A percentile compares a stretch with the other conserved stretches of the same genome.
These are phyloP conservation scores for Dimocarpus longan DNA, from an alignment of 345 rosid species.

Conservation along the genomic window DNA sequence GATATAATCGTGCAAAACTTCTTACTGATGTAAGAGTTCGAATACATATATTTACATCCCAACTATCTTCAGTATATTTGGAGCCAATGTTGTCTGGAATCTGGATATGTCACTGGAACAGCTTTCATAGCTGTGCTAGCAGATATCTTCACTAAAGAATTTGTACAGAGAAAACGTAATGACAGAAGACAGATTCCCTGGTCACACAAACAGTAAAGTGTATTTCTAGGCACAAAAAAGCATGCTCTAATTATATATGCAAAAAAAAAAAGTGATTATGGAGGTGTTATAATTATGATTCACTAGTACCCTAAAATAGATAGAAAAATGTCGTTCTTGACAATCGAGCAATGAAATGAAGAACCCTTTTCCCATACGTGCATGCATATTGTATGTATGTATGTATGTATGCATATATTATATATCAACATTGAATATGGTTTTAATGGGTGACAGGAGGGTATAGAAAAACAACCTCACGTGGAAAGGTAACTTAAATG, in stretches of 20 bases:
- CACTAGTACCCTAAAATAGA: slow-evolving; percentile 9
- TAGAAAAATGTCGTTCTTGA: slow-evolving; percentile 24
- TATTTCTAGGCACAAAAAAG: background rate
- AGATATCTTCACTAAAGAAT: background rate
- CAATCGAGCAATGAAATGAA: slow-evolving; percentile 22
- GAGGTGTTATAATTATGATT: slow-evolving; percentile 5
- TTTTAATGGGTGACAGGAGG: slow-evolving; percentile 22
- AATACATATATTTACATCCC: background rate
- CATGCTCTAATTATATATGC: background rate
- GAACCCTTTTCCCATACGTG: slow-evolving; percentile 38
- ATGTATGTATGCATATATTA: background rate
- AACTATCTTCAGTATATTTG: background rate
- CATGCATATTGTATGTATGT: slow-evolving; percentile 14
- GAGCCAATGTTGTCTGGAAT: background rate
- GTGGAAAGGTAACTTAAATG: slow-evolving; percentile 46
- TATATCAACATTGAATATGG: background rate
- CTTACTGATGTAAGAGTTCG: no score
- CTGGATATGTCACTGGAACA: background rate
- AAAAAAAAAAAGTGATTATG: background rate
- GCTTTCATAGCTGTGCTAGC: background rate
- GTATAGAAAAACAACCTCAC: slow-evolving; percentile 40
- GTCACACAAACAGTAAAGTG: background rate
- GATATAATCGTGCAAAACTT: no score
- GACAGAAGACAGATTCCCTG: slow-evolving; percentile 14
- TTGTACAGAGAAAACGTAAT: background rate